Evolutionary conservation across 805 yeast genomes (phyloP).

Genomic region (Clavispora asparagi): DNA sequence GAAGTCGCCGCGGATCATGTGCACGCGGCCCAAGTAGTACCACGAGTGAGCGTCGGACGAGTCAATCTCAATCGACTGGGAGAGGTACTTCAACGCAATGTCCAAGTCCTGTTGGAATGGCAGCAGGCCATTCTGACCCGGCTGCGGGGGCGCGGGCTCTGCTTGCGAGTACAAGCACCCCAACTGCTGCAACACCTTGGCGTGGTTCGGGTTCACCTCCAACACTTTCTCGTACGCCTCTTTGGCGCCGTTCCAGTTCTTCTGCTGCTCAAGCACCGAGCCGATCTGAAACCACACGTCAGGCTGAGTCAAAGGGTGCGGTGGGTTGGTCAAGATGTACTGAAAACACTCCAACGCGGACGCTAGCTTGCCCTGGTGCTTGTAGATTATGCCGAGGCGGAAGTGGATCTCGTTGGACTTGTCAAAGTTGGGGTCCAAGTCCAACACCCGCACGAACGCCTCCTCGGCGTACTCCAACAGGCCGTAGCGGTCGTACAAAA

Average conservation of each 20-base stretch:
- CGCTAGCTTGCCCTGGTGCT: conserved; percentile 83
- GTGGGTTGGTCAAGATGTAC: conserved; percentile 86
- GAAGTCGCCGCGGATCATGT: conserved; percentile 93
- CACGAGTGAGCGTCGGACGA: conserved; percentile 91
- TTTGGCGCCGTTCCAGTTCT: conserved; percentile 85
- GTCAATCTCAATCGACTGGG: conserved; percentile 87
- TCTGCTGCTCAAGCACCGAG: conserved; percentile 87
- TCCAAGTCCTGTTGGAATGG: conserved; percentile 73
- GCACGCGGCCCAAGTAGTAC: conserved; percentile 95
- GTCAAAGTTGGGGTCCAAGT: conserved; percentile 92
- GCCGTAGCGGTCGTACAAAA: conserved; percentile 92
- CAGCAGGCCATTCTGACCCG: conserved; percentile 10
- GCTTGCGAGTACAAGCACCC: conserved; percentile 88
- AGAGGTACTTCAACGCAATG: conserved; percentile 71
- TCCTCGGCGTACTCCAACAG: conserved; percentile 97
- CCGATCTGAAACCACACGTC: conserved; percentile 99
- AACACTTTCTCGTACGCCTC: conserved; percentile 95
- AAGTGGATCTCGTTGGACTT: conserved; percentile 95
- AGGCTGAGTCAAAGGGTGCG: conserved; percentile 91
- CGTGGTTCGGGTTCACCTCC: conserved; percentile 85
- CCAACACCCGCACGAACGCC: conserved; percentile 93
- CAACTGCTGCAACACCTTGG: conserved; percentile 91
- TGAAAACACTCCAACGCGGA: conserved; percentile 93
- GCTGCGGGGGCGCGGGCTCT: conserved; percentile 25
- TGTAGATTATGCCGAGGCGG: conserved; percentile 92